Evolutionary conservation across 2,329 filamentous ascomycete genomes (phyloP).

Genomic region (Trichoderma sp.): DNA sequence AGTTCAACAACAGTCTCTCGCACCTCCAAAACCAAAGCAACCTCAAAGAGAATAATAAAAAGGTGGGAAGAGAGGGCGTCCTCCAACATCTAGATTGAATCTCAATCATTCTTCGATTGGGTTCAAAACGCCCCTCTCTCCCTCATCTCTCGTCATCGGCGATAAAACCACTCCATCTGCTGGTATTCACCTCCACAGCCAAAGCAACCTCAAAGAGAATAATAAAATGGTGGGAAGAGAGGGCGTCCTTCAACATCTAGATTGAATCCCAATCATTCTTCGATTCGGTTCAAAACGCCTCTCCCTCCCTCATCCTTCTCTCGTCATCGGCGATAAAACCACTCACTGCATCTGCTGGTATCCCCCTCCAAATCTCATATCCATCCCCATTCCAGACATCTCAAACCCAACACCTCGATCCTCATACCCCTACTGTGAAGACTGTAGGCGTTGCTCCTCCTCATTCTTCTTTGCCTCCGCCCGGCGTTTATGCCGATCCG

Average conservation of each 20-base stretch:
- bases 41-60: not conserved
- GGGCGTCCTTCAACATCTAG: not conserved
- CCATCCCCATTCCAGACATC: not conserved
- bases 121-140: not conserved
- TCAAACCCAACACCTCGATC: not conserved
- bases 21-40: not conserved
- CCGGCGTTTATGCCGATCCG: conserved; percentile 18
- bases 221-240: too few relatives aligned
- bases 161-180: not conserved
- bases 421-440: not conserved
- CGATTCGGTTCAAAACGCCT: not conserved
- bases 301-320: not conserved
- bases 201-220: not conserved
- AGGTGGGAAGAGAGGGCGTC: not conserved
- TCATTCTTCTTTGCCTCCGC: conserved; percentile 2
- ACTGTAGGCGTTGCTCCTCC: not conserved
- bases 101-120: not conserved
- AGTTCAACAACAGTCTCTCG: not conserved
- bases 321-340: not conserved
- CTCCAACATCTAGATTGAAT: not conserved
- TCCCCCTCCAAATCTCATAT: too few relatives aligned
- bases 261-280: not conserved
- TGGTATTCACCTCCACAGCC: not conserved
- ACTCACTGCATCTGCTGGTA: not conserved
- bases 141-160: not conserved